phyloP scores from a whole-genome alignment of 306 rosid genomes.

The Mimosa pudica region DNA sequence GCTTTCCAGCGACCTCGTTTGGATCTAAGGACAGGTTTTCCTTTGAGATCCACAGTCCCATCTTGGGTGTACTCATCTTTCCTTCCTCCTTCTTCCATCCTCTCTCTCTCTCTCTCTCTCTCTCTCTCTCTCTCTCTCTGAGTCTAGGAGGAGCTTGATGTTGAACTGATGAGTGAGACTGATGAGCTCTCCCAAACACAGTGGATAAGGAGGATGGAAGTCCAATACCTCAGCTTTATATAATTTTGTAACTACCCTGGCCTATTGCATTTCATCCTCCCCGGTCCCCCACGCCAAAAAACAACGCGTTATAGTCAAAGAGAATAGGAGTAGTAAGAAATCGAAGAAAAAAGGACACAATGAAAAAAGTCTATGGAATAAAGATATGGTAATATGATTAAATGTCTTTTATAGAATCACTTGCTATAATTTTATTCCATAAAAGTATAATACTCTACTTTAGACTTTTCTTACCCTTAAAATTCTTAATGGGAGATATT shows the following conservation, averaged over 20 bases:
- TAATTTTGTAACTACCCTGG: background rate
- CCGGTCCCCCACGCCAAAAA: no score
- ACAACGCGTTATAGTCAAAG: no score
- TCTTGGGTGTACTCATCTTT: constrained; percentile 46
- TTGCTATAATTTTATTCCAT: no score
- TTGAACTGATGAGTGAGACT: background rate
- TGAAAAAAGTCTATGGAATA: no score
- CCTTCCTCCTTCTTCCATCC: constrained; percentile 36
- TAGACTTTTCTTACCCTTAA: no score
- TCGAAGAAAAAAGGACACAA: no score
- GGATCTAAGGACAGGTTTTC: constrained; percentile 60
- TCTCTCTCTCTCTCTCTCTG: background rate
- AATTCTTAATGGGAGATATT: no score
- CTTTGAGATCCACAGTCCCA: constrained; percentile 72
- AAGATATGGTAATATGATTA: no score
- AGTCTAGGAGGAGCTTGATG: background rate
- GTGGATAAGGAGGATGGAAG: background rate
- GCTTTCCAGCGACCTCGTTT: constrained; percentile 67
- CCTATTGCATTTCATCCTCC: no score
- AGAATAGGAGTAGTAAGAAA: no score
- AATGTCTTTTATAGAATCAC: no score
- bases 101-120: constrained; percentile 3
- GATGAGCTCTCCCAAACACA: background rate
- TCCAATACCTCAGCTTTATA: background rate
- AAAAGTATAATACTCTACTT: no score